A percentile compares a stretch with the other conserved stretches of the same genome.
phyloP scores from a whole-genome alignment of 176 grass and related monocot species.

The Rhynchospora pubera region DNA sequence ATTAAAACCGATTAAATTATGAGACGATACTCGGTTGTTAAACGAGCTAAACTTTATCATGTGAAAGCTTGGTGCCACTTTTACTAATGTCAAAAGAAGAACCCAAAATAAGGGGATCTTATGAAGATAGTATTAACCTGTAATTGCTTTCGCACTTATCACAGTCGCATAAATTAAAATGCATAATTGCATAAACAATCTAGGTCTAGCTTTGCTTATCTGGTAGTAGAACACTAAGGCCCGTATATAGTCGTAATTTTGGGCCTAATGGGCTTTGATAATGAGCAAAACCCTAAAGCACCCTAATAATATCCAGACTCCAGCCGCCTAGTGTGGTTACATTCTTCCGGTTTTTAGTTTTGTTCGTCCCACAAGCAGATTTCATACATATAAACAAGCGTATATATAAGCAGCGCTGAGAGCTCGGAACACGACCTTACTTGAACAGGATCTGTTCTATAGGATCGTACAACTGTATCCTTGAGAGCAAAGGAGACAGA shows the following conservation, averaged over 20 bases:
- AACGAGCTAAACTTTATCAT: no score
- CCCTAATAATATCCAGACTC: no score
- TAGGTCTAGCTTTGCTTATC: background rate
- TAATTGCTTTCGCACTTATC: no score
- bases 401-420: background rate
- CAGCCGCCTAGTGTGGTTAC: background rate
- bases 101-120: background rate
- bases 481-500: constrained; percentile 33
- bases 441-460: no score
- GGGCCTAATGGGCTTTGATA: background rate
- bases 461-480: background rate
- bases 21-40: no score
- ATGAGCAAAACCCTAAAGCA: background rate
- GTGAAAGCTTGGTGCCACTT: background rate
- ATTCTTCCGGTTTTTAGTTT: background rate
- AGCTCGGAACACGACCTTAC: no score
- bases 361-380: background rate
- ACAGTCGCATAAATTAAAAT: no score
- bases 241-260: background rate
- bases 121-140: no score
- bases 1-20: no score
- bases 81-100: background rate
- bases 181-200: background rate
- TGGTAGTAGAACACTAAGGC: background rate
- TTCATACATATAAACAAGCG: no score